phyloP scores from a whole-genome alignment of 345 rosid genomes.

The Hibiscus syriacus region DNA sequence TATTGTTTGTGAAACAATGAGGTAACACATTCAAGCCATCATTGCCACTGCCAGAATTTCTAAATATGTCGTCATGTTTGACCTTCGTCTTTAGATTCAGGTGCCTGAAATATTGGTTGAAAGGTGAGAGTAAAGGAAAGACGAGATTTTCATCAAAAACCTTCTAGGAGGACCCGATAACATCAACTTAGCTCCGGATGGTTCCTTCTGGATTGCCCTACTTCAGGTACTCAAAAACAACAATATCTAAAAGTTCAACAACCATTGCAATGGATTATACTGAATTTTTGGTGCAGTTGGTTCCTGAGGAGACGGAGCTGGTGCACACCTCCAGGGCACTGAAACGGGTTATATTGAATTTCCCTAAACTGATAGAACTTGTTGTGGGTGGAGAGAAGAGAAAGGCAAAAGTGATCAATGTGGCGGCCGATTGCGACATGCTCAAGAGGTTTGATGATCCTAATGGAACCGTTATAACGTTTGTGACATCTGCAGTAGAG shows the following conservation, averaged over 20 bases:
- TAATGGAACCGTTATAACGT: slow-evolving; percentile 25
- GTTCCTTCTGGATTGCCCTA: slow-evolving; percentile 48
- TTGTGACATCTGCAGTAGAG: slow-evolving; percentile 48
- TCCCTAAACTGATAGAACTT: slow-evolving; percentile 10
- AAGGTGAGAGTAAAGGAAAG: slow-evolving; percentile 24
- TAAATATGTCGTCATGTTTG: no score
- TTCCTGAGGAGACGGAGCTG: slow-evolving; percentile 21
- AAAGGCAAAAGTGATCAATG: slow-evolving; percentile 31
- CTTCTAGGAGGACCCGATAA: slow-evolving; percentile 51
- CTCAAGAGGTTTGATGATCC: slow-evolving; percentile 35
- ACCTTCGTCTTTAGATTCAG: no score
- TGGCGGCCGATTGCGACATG: slow-evolving; percentile 34
- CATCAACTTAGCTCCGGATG: slow-evolving; percentile 45
- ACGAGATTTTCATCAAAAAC: slow-evolving; percentile 33
- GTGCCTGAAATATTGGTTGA: slow-evolving; percentile 35
- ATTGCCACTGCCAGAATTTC: not conserved
- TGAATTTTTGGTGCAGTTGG: slow-evolving; percentile 17
- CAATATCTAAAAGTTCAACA: no score
- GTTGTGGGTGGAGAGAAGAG: not conserved
- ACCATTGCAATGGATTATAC: no score
- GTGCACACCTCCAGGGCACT: slow-evolving; percentile 29
- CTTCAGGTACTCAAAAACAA: slow-evolving; percentile 14
- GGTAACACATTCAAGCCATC: slow-evolving; percentile 10
- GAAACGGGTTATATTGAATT: slow-evolving; percentile 30
- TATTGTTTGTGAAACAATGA: slow-evolving; percentile 38